These are phyloP conservation scores for Coelastrella sp. DNA, from an alignment of 139 green algal genomes.

Conservation along the genomic window DNA sequence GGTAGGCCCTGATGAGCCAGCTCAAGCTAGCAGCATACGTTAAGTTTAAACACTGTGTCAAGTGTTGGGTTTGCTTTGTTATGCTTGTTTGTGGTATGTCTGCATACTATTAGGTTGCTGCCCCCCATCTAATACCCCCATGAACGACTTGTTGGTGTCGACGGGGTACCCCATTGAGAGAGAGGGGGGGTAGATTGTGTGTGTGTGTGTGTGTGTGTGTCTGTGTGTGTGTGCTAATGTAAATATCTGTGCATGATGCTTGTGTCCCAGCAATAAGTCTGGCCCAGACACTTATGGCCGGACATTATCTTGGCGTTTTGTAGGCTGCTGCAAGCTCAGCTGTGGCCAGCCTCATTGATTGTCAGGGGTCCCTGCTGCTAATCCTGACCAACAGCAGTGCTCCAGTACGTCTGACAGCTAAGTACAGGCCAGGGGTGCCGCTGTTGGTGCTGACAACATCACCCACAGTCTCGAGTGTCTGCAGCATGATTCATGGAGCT, in stretches of 20 bases:
- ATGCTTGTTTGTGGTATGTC: too few relatives aligned
- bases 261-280: too few relatives aligned
- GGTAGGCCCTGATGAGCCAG: slow-evolving; percentile 3
- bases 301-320: background rate
- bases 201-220: background rate
- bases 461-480: slow-evolving; percentile 23
- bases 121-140: too few relatives aligned
- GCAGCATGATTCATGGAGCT: slow-evolving; percentile 55
- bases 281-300: too few relatives aligned
- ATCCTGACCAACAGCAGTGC: slow-evolving; percentile 34
- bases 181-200: background rate
- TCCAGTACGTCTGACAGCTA: slow-evolving; percentile 64
- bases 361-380: slow-evolving; percentile 29
- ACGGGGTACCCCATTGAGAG: background rate
- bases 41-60: too few relatives aligned
- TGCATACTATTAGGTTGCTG: too few relatives aligned
- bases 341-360: slow-evolving; percentile 59
- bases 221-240: too few relatives aligned
- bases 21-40: background rate
- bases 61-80: too few relatives aligned
- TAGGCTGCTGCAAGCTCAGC: slow-evolving; percentile 50
- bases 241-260: too few relatives aligned
- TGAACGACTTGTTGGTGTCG: too few relatives aligned
- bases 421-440: slow-evolving; percentile 66
- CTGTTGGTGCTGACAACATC: slow-evolving; percentile 56